Base-by-base conservation (phyloP, 2,329 filamentous ascomycete genomes). In the Aspergillus cejpii region DNA sequence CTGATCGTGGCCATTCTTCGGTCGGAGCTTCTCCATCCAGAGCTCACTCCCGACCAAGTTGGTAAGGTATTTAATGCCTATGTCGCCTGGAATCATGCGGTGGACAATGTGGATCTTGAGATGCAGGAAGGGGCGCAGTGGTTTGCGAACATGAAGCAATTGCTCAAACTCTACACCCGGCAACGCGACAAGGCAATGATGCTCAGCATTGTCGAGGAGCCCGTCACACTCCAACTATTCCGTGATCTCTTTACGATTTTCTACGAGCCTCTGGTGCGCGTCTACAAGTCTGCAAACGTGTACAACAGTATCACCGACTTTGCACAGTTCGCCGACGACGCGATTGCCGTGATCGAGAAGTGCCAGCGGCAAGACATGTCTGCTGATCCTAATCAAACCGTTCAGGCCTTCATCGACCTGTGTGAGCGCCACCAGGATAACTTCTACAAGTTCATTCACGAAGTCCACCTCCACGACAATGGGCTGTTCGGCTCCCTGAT, bases 401-500 rank as follows among this genome's bases (percentile, higher is more conserved):
- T 98, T 1, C 92, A 98, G 65, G 85, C 89, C 12, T 98, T 98
- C 62, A 98, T 98, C 60, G 92, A 98, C 62, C 78, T 98, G 17
- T 98, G 92, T 66, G 85, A 87, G 54, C 81, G 92, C 34, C 92
- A 98, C 65, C 88, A 98, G 68, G 82, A 94, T 64, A 94, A 94
- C 69, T 91, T 98, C 64, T 98, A 97, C 77, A 97, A 95, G 66
- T 98, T 98, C 65, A 85, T 98, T 3, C 92, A 98, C 65, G 92
- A 98, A 69, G 91, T 98, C 1, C 92, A 98, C 62, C 83, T 87
- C 5, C 91, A 98, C 59, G 92, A 98, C 64, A 94, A 98, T 52
- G 92, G 92, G 0, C 79, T 98, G 1, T 98, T 98, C 58, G 90
- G 89, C 27, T 87, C 94, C 58, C 78, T 98, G 41, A 98, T 98